Conservation (phyloP, 108 stramenopile species). For the Pseudonitzschia pungens region DNA sequence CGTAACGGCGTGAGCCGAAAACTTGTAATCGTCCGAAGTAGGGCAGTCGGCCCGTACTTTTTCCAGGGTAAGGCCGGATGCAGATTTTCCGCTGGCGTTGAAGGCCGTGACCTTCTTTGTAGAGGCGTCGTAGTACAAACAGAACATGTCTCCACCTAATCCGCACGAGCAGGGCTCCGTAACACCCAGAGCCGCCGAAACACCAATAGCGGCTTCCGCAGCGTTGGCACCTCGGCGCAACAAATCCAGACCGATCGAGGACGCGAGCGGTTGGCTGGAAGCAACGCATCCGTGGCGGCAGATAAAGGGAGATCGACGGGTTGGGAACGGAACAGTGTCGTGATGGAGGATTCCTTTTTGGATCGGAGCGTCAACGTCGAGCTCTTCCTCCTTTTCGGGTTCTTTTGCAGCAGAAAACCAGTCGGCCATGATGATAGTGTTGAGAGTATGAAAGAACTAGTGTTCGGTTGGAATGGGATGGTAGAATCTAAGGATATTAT, state of each 20-base stretch:
- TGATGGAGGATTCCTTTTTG: neutral
- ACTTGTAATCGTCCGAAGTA: slow-evolving; percentile 30
- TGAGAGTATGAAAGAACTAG: neutral
- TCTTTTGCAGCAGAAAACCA: neutral
- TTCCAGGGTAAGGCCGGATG: slow-evolving; percentile 66
- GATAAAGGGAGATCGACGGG: slow-evolving; percentile 72
- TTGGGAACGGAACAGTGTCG: neutral
- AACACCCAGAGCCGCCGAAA: slow-evolving; percentile 76
- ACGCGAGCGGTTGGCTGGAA: slow-evolving; percentile 74
- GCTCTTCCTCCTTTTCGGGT: neutral
- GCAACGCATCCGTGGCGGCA: slow-evolving; percentile 71
- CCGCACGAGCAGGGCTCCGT: slow-evolving; percentile 73
- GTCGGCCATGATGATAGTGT: neutral
- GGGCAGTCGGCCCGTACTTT: slow-evolving; percentile 31
- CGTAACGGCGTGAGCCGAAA: slow-evolving; percentile 81
- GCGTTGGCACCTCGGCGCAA: slow-evolving; percentile 73
- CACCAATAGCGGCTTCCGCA: slow-evolving; percentile 76
- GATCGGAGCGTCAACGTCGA: neutral
- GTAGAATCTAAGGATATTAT: too few relatives aligned
- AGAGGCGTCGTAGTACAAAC: slow-evolving; percentile 84
- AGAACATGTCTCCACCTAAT: slow-evolving; percentile 83
- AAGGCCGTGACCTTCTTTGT: slow-evolving; percentile 64
- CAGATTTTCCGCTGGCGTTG: slow-evolving; percentile 87
- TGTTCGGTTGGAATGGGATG: too few relatives aligned
- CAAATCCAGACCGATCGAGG: slow-evolving; percentile 66